phyloP scores from a whole-genome alignment of 306 rosid genomes.

The Fragaria ananassa region DNA sequence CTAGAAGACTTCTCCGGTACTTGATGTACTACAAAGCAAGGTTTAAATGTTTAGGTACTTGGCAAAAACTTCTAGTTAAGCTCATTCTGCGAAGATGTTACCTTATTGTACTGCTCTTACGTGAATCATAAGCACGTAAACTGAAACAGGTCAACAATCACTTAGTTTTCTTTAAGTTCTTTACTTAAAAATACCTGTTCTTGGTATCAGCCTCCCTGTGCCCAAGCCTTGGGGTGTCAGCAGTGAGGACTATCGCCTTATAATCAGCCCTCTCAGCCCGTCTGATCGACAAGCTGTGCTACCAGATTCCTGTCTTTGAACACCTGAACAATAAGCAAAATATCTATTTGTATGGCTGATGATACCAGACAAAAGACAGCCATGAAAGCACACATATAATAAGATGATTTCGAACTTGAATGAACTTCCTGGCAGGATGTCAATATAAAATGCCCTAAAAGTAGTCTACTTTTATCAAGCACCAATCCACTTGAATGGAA shows the following conservation, averaged over 20 bases:
- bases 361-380: not conserved
- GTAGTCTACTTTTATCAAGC: not conserved
- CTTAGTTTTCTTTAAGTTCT: too few relatives aligned
- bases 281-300: constrained; percentile 74
- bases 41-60: not conserved
- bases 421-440: not conserved
- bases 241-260: constrained; percentile 92
- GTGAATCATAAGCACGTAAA: too few relatives aligned
- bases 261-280: constrained; percentile 97
- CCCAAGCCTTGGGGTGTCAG: constrained; percentile 89
- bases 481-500: not conserved
- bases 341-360: not conserved
- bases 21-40: not conserved
- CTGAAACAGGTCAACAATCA: too few relatives aligned
- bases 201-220: constrained; percentile 96
- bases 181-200: constrained; percentile 47
- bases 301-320: constrained; percentile 82
- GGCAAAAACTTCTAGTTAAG: not conserved
- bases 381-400: not conserved
- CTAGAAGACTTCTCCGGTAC: not conserved
- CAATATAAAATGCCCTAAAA: not conserved
- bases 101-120: too few relatives aligned
- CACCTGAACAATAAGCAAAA: constrained; percentile 42
- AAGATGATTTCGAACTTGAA: not conserved
- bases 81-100: not conserved